Evolutionary conservation across 768 basidiomycete genomes (phyloP), one percentile per base, ranked within the genome.

Genomic region (Lyophyllum atratum): DNA sequence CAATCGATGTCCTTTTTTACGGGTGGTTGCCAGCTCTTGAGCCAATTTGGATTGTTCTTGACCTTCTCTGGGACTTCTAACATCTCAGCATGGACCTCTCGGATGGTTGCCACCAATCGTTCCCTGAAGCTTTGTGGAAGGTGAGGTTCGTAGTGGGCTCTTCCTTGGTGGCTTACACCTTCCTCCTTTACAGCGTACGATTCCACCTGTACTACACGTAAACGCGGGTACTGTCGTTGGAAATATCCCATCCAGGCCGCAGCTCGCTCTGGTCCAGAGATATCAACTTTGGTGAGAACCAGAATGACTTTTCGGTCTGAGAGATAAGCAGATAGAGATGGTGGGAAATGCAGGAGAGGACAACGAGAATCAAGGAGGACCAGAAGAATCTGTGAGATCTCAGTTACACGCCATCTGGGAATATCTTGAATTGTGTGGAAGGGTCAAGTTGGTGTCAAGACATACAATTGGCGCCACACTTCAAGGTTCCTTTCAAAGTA

Each of bases 381-480:
- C 48, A 97, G 84, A 19, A 98, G 77, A 60, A 98, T 92, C 64
- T 94, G 85, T 0, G 92, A 92, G 24, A 91, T 89, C 73, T 98
- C 96, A 6, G 89, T 86, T 21, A 97, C 95, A 34, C 96, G 85
- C 96, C 96, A 98, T 63, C 90, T 93, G 64, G 7, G 49, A 42
- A 37, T 39, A 22, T n/a, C 47, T 9, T 49, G 21, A 69, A 40
- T 54, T 46, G 54, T 29, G 47, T 47, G 47, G 47, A 33, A 56
- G 34, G 50, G 2, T 45, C 15, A 21, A 43, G 47, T 31, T 31
- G 39, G n/a, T 37, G 29, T 53, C 52, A 51, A 33, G 8, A 79
- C 89, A 63, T 70, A 92, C 85, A 98, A 74, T 74, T 98, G 96
- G 60, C 95, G 75, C 95, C 95, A 98, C 14, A 97, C 94, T 67